A percentile compares a stretch with the other conserved stretches of the same genome.
Conservation (phyloP, 192 early-diverging fungal genomes). For the Rhizophlyctis rosea region DNA sequence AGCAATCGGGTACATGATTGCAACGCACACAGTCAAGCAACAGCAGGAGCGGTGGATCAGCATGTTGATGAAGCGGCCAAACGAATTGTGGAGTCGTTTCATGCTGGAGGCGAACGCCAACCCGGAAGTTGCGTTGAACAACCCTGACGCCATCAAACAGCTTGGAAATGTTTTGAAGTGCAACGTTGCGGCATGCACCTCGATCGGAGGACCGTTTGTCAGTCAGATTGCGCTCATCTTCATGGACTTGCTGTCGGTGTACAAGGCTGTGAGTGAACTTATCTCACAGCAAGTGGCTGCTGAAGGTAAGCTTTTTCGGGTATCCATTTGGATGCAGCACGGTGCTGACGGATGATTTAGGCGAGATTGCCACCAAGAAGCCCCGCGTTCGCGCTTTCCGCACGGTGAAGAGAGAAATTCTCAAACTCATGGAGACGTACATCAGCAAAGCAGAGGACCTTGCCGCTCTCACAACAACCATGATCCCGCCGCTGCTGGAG, state of each 20-base stretch:
- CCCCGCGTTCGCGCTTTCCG: slow-evolving; percentile 86
- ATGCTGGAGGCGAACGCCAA: slow-evolving; percentile 70
- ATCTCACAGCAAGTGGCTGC: slow-evolving; percentile 42
- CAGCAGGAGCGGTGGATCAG: slow-evolving; percentile 79
- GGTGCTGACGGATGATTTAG: slow-evolving; percentile 35
- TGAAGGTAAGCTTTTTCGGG: slow-evolving; percentile 14
- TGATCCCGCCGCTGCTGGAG: slow-evolving; percentile 90
- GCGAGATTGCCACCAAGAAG: slow-evolving; percentile 85
- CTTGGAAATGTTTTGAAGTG: slow-evolving; percentile 92
- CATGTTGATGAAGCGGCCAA: slow-evolving; percentile 88
- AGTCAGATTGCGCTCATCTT: slow-evolving; percentile 88
- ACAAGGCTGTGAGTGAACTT: slow-evolving; percentile 80
- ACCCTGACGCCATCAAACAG: slow-evolving; percentile 78
- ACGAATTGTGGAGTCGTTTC: slow-evolving; percentile 74
- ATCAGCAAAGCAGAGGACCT: slow-evolving; percentile 86
- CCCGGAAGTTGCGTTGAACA: slow-evolving; percentile 66
- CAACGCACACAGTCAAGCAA: slow-evolving; percentile 78
- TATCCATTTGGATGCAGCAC: neutral
- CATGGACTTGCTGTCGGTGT: slow-evolving; percentile 86
- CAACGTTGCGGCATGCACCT: slow-evolving; percentile 87
- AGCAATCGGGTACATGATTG: slow-evolving; percentile 97
- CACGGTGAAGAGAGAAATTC: slow-evolving; percentile 94
- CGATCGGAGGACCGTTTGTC: slow-evolving; percentile 85
- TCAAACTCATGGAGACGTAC: slow-evolving; percentile 91
- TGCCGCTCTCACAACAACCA: slow-evolving; percentile 69